These are phyloP conservation scores for Hirsutella thompsonii DNA, from an alignment of 2,329 filamentous ascomycete genomes.

Conservation along the genomic window DNA sequence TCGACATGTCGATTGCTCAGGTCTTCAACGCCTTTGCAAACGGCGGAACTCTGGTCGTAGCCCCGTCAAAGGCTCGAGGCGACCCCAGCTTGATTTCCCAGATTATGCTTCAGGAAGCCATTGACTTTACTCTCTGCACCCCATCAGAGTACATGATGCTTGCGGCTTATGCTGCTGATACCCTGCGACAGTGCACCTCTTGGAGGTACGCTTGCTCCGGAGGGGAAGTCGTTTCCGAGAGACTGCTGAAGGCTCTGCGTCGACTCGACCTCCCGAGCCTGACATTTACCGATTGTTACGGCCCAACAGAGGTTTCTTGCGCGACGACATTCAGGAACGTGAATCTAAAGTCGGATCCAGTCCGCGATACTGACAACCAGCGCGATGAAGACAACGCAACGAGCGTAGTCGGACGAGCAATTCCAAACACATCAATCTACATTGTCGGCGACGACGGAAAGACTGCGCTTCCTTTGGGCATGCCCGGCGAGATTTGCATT, in stretches of 20 bases:
- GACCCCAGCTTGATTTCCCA: conserved; percentile 1
- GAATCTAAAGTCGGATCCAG: neutral
- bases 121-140: conserved; percentile 20
- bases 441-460: conserved; percentile 21
- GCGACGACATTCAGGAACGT: conserved; percentile 2
- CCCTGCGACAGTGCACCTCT: neutral
- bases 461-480: conserved; percentile 5
- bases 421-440: conserved; percentile 23
- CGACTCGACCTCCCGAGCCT: neutral
- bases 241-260: conserved; percentile 3
- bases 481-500: conserved; percentile 11
- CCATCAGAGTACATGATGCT: conserved; percentile 22
- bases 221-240: conserved; percentile 8
- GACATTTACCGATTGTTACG: conserved; percentile 13
- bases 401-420: conserved; percentile 6
- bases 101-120: conserved; percentile 13
- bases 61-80: conserved; percentile 8
- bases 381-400: neutral
- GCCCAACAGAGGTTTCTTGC: conserved; percentile 15
- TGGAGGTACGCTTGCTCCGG: conserved; percentile 6
- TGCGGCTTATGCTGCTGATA: conserved; percentile 5
- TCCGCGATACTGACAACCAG: neutral
- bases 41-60: conserved; percentile 23
- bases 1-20: conserved; percentile 27
- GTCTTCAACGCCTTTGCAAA: conserved; percentile 20